Evolutionary conservation across 2,329 filamentous ascomycete genomes (phyloP).

Genomic region (Phyllosticta ampelicida): DNA sequence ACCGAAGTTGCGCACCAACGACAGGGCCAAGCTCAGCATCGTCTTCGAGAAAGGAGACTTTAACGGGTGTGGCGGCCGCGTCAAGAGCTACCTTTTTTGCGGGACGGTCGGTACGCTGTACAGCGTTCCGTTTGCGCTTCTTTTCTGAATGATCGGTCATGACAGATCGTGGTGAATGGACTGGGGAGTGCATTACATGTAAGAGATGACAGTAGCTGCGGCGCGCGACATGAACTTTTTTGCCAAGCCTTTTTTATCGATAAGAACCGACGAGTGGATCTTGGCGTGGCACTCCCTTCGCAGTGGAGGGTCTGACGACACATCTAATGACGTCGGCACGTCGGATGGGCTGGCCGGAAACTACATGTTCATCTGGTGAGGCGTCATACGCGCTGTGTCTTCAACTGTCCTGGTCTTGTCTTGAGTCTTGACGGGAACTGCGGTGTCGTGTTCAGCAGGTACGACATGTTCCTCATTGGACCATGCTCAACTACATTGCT

Average conservation of each 20-base stretch:
- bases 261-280: not conserved
- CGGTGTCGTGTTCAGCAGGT: no score
- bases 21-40: constrained; percentile 38
- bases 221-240: constrained; percentile 1
- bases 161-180: constrained; percentile 6
- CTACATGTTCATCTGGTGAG: no score
- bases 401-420: no score
- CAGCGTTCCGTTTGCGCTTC: constrained; percentile 28
- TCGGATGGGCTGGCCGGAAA: no score
- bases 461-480: no score
- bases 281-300: no score
- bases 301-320: no score
- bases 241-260: not conserved
- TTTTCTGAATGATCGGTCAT: constrained; percentile 20
- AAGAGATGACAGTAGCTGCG: not conserved
- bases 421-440: no score
- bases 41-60: constrained; percentile 37
- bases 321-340: no score
- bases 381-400: no score
- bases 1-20: constrained; percentile 32
- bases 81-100: constrained; percentile 37
- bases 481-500: no score
- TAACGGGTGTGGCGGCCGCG: constrained; percentile 26
- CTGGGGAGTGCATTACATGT: not conserved
- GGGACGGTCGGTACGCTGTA: constrained; percentile 18